Conservation (phyloP, 1,284 basidiomycete genomes). For the Malassezia caprae region DNA sequence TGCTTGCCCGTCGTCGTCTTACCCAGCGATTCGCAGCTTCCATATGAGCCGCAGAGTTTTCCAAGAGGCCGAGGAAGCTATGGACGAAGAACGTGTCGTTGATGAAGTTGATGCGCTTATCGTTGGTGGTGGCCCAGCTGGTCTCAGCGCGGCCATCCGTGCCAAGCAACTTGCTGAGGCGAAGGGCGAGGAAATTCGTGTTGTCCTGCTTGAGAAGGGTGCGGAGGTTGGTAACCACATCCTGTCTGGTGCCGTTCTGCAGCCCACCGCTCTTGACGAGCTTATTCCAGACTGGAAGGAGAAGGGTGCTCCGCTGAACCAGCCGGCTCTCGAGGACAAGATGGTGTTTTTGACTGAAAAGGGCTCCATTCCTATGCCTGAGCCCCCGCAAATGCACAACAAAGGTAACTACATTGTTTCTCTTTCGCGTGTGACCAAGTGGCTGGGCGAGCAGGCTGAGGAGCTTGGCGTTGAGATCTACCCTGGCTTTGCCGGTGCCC, state of each 20-base stretch:
- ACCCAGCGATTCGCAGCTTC: not conserved
- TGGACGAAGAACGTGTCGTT: conserved; percentile 38
- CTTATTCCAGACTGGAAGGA: conserved; percentile 78
- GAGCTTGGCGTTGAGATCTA: conserved; percentile 91
- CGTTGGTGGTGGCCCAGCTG: conserved; percentile 88
- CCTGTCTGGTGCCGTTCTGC: conserved; percentile 88
- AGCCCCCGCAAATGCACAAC: conserved; percentile 95
- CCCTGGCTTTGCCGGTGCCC: conserved; percentile 86
- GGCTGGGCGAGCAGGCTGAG: conserved; percentile 81
- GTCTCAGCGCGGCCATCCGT: conserved; percentile 87
- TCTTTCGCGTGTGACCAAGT: conserved; percentile 74
- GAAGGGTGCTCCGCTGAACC: conserved; percentile 59
- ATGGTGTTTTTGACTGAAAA: conserved; percentile 80
- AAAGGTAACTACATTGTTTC: conserved; percentile 88
- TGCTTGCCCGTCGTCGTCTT: not conserved
- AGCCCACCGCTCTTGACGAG: conserved; percentile 81
- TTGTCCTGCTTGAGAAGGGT: conserved; percentile 92
- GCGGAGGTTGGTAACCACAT: conserved; percentile 88
- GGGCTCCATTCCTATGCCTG: conserved; percentile 71
- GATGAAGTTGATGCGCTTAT: conserved; percentile 86
- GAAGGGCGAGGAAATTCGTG: conserved; percentile 66
- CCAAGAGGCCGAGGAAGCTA: conserved; percentile 14
- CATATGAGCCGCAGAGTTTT: not conserved
- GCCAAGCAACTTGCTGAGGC: conserved; percentile 85
- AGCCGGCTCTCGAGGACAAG: conserved; percentile 65